These are phyloP conservation scores for Eragrostis tef DNA, from an alignment of 202 grass and related monocot genomes.

Conservation along the genomic window DNA sequence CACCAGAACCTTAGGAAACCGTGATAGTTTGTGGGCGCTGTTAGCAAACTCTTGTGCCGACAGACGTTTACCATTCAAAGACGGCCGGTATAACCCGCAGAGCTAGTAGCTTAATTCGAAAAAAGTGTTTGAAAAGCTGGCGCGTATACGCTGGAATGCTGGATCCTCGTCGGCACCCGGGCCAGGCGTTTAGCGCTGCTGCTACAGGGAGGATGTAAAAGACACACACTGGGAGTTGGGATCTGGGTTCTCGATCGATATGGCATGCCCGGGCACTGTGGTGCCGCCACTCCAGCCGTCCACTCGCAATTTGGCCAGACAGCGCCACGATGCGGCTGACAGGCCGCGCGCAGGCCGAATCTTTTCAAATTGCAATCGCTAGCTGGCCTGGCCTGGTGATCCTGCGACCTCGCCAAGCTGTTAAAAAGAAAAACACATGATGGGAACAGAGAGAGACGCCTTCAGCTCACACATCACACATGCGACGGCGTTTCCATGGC, in stretches of 20 bases:
- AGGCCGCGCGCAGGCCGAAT: constrained; percentile 39
- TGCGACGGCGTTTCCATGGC: not conserved
- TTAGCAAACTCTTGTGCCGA: not conserved
- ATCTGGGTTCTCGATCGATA: constrained; percentile 38
- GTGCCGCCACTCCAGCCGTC: constrained; percentile 52
- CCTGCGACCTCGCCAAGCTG: constrained; percentile 4
- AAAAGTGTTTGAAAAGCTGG: not conserved
- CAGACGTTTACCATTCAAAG: not conserved
- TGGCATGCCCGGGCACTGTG: constrained; percentile 41
- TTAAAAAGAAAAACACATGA: not conserved
- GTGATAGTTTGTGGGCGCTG: not conserved
- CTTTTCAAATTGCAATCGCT: constrained; percentile 43
- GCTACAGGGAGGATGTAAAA: not conserved
- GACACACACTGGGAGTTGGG: not conserved
- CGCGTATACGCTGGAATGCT: not conserved
- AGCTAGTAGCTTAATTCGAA: not conserved
- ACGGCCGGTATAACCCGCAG: too few species aligned
- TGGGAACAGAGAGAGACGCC: not conserved
- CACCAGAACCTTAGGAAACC: not conserved
- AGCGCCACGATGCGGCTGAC: constrained; percentile 48
- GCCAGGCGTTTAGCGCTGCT: not conserved
- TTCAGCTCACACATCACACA: not conserved
- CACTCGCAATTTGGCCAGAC: constrained; percentile 50
- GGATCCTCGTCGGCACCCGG: not conserved
- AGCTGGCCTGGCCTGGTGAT: not conserved